Percentiles rank a stretch among this genome's conserved stretches.
phyloP scores from a whole-genome alignment of 306 rosid species.

The Abrus precatorius region DNA sequence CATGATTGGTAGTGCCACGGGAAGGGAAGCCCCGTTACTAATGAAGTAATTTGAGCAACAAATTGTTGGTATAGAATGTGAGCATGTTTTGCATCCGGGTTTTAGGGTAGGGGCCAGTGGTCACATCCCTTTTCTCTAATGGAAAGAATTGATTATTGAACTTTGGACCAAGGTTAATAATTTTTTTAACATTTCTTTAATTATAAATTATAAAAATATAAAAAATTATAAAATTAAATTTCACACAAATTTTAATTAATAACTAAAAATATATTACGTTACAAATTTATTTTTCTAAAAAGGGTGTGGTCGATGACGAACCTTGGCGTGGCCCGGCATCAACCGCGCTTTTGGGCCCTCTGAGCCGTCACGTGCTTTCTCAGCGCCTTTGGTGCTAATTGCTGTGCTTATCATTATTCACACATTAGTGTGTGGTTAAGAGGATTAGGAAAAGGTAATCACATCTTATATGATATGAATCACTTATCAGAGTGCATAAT shows the following conservation, averaged over 20 bases:
- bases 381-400: not conserved
- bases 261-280: too few species aligned
- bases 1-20: too few species aligned
- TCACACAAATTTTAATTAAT: too few species aligned
- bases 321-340: not conserved
- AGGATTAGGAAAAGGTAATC: slow-evolving; percentile 44
- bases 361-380: slow-evolving; percentile 39
- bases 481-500: not conserved
- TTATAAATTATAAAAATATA: too few species aligned
- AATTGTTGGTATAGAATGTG: not conserved
- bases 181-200: too few species aligned
- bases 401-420: not conserved
- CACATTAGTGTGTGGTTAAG: slow-evolving; percentile 12
- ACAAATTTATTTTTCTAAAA: not conserved
- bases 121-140: not conserved
- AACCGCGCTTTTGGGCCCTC: slow-evolving; percentile 4
- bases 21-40: too few species aligned
- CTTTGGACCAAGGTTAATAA: too few species aligned
- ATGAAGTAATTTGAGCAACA: too few species aligned
- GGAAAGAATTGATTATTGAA: too few species aligned
- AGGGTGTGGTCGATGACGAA: slow-evolving; percentile 29
- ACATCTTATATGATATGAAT: not conserved
- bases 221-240: too few species aligned
- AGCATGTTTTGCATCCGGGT: not conserved
- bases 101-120: slow-evolving; percentile 17